These are phyloP conservation scores for Termitomyces sp. DNA, from an alignment of 768 basidiomycete genomes.

Conservation along the genomic window DNA sequence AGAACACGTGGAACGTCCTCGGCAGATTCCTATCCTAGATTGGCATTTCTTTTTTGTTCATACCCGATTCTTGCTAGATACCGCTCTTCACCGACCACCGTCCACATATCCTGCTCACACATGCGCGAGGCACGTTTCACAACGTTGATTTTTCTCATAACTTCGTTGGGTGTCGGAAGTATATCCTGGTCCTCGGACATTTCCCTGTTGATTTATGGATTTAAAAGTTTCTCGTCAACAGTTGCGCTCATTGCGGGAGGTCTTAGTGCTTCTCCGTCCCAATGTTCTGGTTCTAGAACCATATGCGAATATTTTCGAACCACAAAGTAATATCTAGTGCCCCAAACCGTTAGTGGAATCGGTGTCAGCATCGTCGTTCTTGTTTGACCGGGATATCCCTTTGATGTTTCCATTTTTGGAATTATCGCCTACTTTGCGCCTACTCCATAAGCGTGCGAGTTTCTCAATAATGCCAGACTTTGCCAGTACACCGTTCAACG, in stretches of 20 bases:
- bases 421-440: background rate
- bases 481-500: background rate
- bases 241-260: background rate
- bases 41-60: background rate
- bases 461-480: background rate
- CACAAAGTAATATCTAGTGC: background rate
- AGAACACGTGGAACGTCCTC: conserved; percentile 7
- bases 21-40: background rate
- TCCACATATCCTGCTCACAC: background rate
- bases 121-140: background rate
- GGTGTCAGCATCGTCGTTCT: background rate
- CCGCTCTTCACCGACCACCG: background rate
- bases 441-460: background rate
- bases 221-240: background rate
- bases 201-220: background rate
- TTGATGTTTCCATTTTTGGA: conserved; percentile 1
- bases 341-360: background rate
- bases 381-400: background rate
- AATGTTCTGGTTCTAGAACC: background rate
- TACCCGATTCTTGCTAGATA: background rate
- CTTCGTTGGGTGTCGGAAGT: background rate
- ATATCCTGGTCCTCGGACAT: background rate
- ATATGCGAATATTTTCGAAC: background rate
- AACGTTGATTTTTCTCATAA: background rate
- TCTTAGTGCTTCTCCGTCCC: background rate